Evolutionary conservation across 352 stramenopile genomes (phyloP).

Genomic region (Phytophthora pseudosyringae): DNA sequence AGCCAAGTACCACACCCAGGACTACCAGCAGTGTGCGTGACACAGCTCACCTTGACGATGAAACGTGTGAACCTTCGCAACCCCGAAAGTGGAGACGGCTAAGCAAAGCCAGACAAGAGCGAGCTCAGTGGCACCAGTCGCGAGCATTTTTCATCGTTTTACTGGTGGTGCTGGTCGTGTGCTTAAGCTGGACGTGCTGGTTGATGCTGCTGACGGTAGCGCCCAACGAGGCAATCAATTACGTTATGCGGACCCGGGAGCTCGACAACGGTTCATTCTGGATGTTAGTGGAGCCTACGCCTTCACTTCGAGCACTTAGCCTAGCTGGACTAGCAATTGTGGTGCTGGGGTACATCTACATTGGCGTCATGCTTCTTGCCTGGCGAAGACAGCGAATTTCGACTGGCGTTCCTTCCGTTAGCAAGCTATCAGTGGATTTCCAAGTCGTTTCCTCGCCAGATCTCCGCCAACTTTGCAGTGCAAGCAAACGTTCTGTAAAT

Average conservation of each 20-base stretch:
- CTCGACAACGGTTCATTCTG: slow-evolving; percentile 51
- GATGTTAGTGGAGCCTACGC: slow-evolving; percentile 37
- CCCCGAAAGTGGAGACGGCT: slow-evolving; percentile 14
- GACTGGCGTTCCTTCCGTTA: neutral
- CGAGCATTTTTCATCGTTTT: slow-evolving; percentile 16
- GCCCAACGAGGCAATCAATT: slow-evolving; percentile 44
- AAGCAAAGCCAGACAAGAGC: slow-evolving; percentile 1
- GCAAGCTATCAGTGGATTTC: slow-evolving; percentile 8
- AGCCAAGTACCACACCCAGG: slow-evolving; percentile 8
- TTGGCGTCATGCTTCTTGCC: slow-evolving; percentile 14
- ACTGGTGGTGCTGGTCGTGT: slow-evolving; percentile 15
- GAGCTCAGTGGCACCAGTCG: slow-evolving; percentile 21
- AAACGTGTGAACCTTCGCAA: slow-evolving; percentile 7
- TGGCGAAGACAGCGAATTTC: slow-evolving; percentile 1
- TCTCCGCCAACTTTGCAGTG: neutral
- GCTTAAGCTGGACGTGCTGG: slow-evolving; percentile 39
- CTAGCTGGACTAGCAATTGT: slow-evolving; percentile 29
- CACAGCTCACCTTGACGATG: slow-evolving; percentile 14
- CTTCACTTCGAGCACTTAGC: slow-evolving; percentile 20
- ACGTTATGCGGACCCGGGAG: slow-evolving; percentile 36
- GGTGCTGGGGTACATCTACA: slow-evolving; percentile 32
- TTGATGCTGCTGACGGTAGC: slow-evolving; percentile 37
- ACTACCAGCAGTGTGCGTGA: slow-evolving; percentile 13
- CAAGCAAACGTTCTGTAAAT: slow-evolving; percentile 13
- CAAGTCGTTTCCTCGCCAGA: neutral